Evolutionary conservation across 1,139 yeast genomes (phyloP), one percentile per base, ranked within the genome.

Genomic region (Suhomyces yuchorum): DNA sequence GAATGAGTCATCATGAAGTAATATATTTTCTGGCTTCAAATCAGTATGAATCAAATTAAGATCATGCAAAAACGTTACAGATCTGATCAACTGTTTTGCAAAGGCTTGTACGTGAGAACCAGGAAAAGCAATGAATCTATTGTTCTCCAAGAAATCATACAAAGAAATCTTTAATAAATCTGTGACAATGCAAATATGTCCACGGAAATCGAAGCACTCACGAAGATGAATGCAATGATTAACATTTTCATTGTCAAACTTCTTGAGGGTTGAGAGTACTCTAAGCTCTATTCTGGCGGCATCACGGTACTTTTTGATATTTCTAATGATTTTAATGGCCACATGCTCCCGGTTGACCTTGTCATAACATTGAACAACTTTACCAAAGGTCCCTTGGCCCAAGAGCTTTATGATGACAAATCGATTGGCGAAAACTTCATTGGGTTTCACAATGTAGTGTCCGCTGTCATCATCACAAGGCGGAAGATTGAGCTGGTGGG

Each of bases 311-410:
- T 87, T 84, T 30, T 87, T 91, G 34, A 87, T 84, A 42, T 89
- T 85, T 54, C 88, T 74, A 43, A 95, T 93, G 54, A 95, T 89
- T 65, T 95, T 95, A 53, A 93, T 86, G 1, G 99, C 99, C 46
- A 91, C 96, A 47, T 80, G 78, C 51, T 81, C 79, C 34, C 82
- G 73, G 46, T 78, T 78, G 40, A 75, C 70, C 51, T 75, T 76
- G 59, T 85, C 92, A 54, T 71, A 71, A 44, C 91, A 87, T 57
- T 83, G 83, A 35, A 91, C 87, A 12, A 95, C 99, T 63, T 92
- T 93, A 17, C 99, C 99, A 72, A 93, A 95, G 0, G 99, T 95
- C 7, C 99, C 99, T 62, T 93, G 98, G 19, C 99, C 99, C 51
- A 95, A 72, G 46, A 90, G 71, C 48, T 84, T 78, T 32, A 80